Percentiles rank a stretch among this genome's conserved stretches.
These are phyloP conservation scores for Musa itinerans DNA, from an alignment of 176 grass and related monocot species.

Conservation along the genomic window DNA sequence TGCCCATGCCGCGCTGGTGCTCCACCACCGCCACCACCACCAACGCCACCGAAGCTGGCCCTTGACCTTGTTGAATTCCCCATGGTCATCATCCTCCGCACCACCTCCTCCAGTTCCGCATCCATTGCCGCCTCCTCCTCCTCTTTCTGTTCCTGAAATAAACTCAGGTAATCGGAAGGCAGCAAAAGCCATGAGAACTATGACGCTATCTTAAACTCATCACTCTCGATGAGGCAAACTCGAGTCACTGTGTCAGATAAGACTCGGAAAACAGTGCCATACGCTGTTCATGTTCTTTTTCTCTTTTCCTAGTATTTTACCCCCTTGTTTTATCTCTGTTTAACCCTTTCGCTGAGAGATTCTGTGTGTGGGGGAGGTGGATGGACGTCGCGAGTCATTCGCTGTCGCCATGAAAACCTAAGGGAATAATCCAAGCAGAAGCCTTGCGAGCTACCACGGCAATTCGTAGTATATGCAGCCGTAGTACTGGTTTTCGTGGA, in stretches of 20 bases:
- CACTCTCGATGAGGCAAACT: not conserved
- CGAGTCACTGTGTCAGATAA: not conserved
- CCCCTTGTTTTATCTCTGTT: not conserved
- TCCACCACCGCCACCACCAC: constrained; percentile 25
- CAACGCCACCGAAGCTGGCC: constrained; percentile 8
- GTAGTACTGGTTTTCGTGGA: not conserved
- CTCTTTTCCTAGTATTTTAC: too few species aligned
- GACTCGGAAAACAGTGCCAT: not conserved
- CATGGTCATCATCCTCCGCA: constrained; percentile 12
- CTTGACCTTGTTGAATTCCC: not conserved
- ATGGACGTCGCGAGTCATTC: not conserved
- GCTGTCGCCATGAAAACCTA: not conserved
- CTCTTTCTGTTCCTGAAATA: not conserved
- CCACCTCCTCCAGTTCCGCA: constrained; percentile 18
- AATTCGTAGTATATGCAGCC: not conserved
- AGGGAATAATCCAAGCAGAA: not conserved
- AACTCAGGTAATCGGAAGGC: not conserved
- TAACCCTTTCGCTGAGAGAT: not conserved
- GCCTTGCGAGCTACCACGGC: not conserved
- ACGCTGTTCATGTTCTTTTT: too few species aligned
- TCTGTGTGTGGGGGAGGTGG: not conserved
- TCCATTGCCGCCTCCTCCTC: not conserved
- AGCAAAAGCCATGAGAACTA: not conserved
- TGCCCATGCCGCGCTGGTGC: constrained; percentile 16
- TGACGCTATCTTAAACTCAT: not conserved